These are phyloP conservation scores for Penicillium nucicola DNA, from an alignment of 495 filamentous ascomycete species.

Conservation along the genomic window DNA sequence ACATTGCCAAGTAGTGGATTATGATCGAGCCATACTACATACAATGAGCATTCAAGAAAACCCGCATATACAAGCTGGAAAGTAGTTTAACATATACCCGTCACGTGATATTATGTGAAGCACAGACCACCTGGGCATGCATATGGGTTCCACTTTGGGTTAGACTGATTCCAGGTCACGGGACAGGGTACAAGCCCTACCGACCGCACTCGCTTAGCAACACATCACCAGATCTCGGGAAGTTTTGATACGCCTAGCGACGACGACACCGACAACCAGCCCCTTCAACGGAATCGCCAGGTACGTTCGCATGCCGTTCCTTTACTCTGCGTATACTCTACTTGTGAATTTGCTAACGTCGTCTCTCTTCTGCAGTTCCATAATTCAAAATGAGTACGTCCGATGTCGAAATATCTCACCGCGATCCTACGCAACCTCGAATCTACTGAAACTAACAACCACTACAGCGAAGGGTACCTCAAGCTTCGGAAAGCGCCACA, in stretches of 20 bases:
- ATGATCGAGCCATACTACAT: too few species aligned
- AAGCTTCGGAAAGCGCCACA: slow-evolving; percentile 98
- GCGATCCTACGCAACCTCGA: slow-evolving; percentile 24
- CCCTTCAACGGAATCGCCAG: slow-evolving; percentile 51
- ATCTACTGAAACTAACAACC: slow-evolving; percentile 42
- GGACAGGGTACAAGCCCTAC: slow-evolving; percentile 34
- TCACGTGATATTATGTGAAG: neutral
- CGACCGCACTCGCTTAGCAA: slow-evolving; percentile 42
- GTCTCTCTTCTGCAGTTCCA: slow-evolving; percentile 34
- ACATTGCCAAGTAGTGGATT: too few species aligned
- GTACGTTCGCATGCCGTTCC: slow-evolving; percentile 30
- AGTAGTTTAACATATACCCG: too few species aligned
- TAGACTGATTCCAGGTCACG: slow-evolving; percentile 20
- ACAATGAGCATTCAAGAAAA: too few species aligned
- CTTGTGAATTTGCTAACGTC: slow-evolving; percentile 14
- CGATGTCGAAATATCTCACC: slow-evolving; percentile 25
- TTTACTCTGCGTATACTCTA: neutral
- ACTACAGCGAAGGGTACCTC: slow-evolving; percentile 85
- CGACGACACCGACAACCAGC: slow-evolving; percentile 51
- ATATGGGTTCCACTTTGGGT: neutral
- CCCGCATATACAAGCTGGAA: too few species aligned
- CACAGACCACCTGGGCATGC: neutral
- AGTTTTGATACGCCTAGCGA: slow-evolving; percentile 46
- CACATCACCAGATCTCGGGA: slow-evolving; percentile 36
- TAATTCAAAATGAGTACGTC: slow-evolving; percentile 68